Percentiles rank a stretch among this genome's conserved stretches.
Evolutionary conservation across 1,284 basidiomycete species (phyloP).

Genomic region (Ganoderma lingzhi): DNA sequence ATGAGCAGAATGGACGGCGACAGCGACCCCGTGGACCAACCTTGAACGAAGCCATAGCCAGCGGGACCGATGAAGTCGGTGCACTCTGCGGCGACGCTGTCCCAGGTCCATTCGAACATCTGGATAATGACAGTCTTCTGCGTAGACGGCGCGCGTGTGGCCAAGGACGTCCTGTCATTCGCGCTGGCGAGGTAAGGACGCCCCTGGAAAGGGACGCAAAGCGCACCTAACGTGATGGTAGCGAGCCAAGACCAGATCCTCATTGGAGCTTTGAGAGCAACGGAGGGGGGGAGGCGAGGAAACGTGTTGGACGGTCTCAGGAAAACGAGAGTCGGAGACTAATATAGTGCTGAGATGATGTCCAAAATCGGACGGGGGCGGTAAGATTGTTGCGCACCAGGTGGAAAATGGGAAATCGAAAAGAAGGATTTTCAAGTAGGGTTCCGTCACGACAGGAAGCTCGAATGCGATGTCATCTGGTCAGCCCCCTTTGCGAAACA

Average conservation of each 20-base stretch:
- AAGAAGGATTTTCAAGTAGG: not conserved
- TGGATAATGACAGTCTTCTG: slow-evolving; percentile 41
- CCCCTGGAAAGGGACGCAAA: slow-evolving; percentile 5
- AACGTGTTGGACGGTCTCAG: not conserved
- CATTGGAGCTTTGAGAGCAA: slow-evolving; percentile 6
- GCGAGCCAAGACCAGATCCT: slow-evolving; percentile 15
- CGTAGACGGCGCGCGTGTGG: slow-evolving; percentile 24
- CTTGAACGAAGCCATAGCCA: slow-evolving; percentile 74
- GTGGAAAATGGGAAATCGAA: slow-evolving; percentile 19
- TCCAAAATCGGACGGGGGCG: not conserved
- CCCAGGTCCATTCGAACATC: slow-evolving; percentile 50
- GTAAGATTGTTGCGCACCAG: not conserved
- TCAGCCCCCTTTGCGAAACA: not conserved
- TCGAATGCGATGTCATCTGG: slow-evolving; percentile 16
- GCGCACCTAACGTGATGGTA: slow-evolving; percentile 1
- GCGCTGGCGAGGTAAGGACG: slow-evolving; percentile 3
- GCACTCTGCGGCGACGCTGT: slow-evolving; percentile 70
- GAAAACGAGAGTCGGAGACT: not conserved
- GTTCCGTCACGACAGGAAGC: slow-evolving; percentile 7
- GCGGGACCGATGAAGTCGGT: slow-evolving; percentile 70
- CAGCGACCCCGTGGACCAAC: slow-evolving; percentile 38
- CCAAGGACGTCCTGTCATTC: not conserved
- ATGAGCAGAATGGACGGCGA: not conserved
- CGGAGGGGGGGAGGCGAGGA: not conserved
- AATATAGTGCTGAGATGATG: not conserved